Base-by-base conservation (phyloP, 1,139 yeast genomes). In the Kodamaea sp. region DNA sequence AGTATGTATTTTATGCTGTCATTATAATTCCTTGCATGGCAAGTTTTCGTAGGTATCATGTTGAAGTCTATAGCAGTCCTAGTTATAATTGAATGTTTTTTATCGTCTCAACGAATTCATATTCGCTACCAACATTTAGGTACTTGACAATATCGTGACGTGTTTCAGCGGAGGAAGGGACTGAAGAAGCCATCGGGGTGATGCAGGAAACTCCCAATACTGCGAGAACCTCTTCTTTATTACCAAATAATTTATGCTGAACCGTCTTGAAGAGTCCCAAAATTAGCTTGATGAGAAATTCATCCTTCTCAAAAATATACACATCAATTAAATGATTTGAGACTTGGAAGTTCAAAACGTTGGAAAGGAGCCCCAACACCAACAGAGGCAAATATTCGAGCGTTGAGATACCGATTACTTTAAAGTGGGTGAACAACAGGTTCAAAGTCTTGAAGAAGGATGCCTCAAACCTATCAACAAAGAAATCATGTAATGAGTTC, bases 271-370 rank as follows among this genome's bases (percentile, higher is more conserved):
- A 51, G 10, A 78, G 53, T 0, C 78, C 82, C 7, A 80, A 51
- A 1, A 71, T 65, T 12, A 67, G 69, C 18, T 78, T 65, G 37
- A 72, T 57, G 32, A 78, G 50, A 43, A 75, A 70, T 2, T 68
- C 57, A 3, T 80, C 79, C 30, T 38, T 37, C 49, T 81, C 87
- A 50, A 80, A 80, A n/a, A 79, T 53, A 50, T 69, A 70, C 7
- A 80, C 63, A 50, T 82, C 89, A 43, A 83, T 50, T 6, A 81
- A 28, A 29, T 51, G 57, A 49, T 45, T 41, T 25, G 57, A 39
- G 53, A 56, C 36, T 55, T 68, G 47, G 33, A 54, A 56, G 32
- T 46, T 50, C 12, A 60, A 45, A 9, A 51, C 38, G 32, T 55
- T 49, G 4, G 56, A 41, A 16, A 59, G 50, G 13, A 59, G 35